These are phyloP conservation scores for Fusarium nygamai DNA, from an alignment of 2,329 filamentous ascomycete species.

Conservation along the genomic window DNA sequence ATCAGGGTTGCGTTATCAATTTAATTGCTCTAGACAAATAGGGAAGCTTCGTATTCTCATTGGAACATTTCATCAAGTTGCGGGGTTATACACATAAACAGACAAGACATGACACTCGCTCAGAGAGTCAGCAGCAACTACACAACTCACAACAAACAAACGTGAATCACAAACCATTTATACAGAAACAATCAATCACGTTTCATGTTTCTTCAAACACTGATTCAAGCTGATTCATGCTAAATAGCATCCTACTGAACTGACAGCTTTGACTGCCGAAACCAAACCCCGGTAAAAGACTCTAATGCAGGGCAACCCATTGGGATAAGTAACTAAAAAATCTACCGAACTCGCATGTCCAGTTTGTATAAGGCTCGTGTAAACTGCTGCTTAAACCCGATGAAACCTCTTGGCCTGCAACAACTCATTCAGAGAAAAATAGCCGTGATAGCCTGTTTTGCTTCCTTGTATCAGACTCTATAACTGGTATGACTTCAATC, in stretches of 20 bases:
- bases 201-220: neutral
- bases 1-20: neutral
- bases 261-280: constrained; percentile 15
- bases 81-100: constrained; percentile 1
- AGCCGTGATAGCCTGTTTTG: constrained; percentile 1
- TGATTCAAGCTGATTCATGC: neutral
- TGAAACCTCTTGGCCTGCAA: neutral
- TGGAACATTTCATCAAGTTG: constrained; percentile 3
- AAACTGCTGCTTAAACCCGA: neutral
- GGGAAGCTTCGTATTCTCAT: constrained; percentile 1
- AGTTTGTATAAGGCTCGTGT: neutral
- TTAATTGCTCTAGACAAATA: constrained; percentile 11
- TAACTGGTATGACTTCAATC: neutral
- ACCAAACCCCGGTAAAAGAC: neutral
- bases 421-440: neutral
- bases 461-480: neutral
- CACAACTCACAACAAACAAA: neutral
- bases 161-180: neutral
- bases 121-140: neutral
- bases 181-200: neutral
- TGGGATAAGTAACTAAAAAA: neutral
- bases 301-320: constrained; percentile 8
- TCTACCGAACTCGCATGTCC: constrained; percentile 7
- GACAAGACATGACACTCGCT: neutral
- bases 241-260: neutral